Conservation (phyloP, 2,329 filamentous ascomycete genomes). For the Cyphellophora attinorum region DNA sequence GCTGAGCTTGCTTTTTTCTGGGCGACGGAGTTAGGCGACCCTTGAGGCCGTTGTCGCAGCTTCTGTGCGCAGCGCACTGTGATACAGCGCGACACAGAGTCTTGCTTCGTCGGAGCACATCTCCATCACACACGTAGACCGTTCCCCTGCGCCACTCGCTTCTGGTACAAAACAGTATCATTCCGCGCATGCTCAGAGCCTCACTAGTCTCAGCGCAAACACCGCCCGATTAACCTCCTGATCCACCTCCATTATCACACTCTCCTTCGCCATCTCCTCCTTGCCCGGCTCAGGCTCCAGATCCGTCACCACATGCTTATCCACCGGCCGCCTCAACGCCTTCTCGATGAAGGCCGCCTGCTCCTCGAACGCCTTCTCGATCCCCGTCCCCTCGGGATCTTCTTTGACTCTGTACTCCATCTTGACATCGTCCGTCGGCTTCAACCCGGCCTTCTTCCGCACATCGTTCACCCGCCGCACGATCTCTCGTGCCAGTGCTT, state of each 20-base stretch:
- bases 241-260: slow-evolving; percentile 69
- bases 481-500: slow-evolving; percentile 84
- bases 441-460: slow-evolving; percentile 84
- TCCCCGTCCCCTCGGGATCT: slow-evolving; percentile 67
- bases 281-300: slow-evolving; percentile 41
- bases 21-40: no score
- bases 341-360: slow-evolving; percentile 65
- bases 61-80: no score
- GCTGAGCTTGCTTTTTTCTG: no score
- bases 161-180: no score
- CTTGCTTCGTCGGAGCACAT: no score
- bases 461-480: slow-evolving; percentile 87
- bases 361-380: slow-evolving; percentile 59
- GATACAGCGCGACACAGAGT: no score
- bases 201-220: slow-evolving; percentile 66
- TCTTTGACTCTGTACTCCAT: slow-evolving; percentile 82
- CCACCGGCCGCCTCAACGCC: slow-evolving; percentile 65
- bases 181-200: slow-evolving; percentile 50
- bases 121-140: no score
- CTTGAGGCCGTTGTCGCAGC: no score
- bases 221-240: slow-evolving; percentile 78
- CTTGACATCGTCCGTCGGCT: slow-evolving; percentile 86
- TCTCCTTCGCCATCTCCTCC: slow-evolving; percentile 43
- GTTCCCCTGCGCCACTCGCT: no score
- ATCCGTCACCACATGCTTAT: slow-evolving; percentile 55